A percentile compares a stretch with the other conserved stretches of the same genome.
Evolutionary conservation across 371 early-diverging fungal genomes (phyloP).

Genomic region (Apophysomyces ossiformis): DNA sequence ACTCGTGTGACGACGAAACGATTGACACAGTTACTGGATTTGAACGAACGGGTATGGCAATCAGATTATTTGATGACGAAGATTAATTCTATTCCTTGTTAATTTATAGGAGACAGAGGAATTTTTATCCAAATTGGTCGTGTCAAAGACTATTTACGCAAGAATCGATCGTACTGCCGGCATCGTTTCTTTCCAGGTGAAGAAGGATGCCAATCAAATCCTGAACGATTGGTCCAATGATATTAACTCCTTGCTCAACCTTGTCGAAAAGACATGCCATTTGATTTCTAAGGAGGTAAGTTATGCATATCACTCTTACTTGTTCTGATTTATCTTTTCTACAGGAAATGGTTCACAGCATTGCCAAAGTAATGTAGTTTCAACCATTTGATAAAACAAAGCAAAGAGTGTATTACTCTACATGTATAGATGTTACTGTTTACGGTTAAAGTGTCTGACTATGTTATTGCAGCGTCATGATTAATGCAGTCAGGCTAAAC

Average conservation of each 20-base stretch:
- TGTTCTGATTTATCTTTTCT: not conserved
- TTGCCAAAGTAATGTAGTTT: constrained; percentile 67
- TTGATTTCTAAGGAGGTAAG: constrained; percentile 91
- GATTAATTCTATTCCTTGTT: not conserved
- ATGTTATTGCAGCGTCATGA: too few species aligned
- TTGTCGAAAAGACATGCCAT: constrained; percentile 96
- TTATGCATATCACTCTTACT: not conserved
- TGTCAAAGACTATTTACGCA: constrained; percentile 93
- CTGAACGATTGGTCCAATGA: constrained; percentile 93
- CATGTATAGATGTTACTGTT: too few species aligned
- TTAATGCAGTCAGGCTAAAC: too few species aligned
- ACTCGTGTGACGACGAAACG: constrained; percentile 82
- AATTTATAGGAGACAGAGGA: constrained; percentile 81
- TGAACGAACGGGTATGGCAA: constrained; percentile 41
- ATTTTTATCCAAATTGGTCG: constrained; percentile 91
- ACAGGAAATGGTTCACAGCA: constrained; percentile 81
- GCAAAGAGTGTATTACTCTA: not conserved
- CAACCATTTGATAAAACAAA: not conserved
- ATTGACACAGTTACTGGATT: constrained; percentile 51
- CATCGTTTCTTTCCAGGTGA: constrained; percentile 83
- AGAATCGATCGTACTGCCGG: constrained; percentile 94
- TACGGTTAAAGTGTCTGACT: too few species aligned
- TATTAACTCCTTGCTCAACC: constrained; percentile 82
- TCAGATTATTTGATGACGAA: not conserved
- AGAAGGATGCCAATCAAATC: constrained; percentile 84